Percentiles rank a stretch among this genome's conserved stretches.
These are phyloP conservation scores for Nicotiana knightiana DNA, from an alignment of 257 asterid species.

Conservation along the genomic window DNA sequence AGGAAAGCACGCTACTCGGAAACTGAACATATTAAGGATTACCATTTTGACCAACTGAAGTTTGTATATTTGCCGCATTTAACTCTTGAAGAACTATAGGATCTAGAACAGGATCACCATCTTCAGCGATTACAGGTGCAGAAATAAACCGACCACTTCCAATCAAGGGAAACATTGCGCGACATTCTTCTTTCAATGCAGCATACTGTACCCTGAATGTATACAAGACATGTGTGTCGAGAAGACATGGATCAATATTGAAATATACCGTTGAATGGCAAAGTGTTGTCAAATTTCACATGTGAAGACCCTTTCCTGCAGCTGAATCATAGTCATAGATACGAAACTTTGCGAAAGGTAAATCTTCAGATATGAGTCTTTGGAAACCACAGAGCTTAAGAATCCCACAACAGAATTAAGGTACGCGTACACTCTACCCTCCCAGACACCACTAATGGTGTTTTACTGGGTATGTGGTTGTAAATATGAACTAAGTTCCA, in stretches of 20 bases:
- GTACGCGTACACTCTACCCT: too few species aligned
- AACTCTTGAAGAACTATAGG: constrained; percentile 86
- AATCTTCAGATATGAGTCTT: not conserved
- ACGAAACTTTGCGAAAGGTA: not conserved
- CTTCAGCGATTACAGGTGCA: constrained; percentile 85
- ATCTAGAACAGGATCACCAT: constrained; percentile 76
- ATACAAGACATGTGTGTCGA: constrained; percentile 5
- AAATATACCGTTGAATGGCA: not conserved
- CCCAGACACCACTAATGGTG: too few species aligned
- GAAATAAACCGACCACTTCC: constrained; percentile 88
- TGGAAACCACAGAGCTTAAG: not conserved
- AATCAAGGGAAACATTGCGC: constrained; percentile 70
- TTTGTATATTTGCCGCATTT: constrained; percentile 21
- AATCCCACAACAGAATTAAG: not conserved
- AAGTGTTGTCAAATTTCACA: not conserved
- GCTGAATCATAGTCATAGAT: not conserved
- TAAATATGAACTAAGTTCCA: not conserved
- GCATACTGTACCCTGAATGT: constrained; percentile 68
- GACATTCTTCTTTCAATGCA: constrained; percentile 70
- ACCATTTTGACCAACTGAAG: constrained; percentile 22
- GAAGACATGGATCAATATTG: constrained; percentile 1
- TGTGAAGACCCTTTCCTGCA: not conserved
- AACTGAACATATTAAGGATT: constrained; percentile 6
- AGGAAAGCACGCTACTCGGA: not conserved
- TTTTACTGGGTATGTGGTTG: too few species aligned